Base-by-base conservation (phyloP, 495 filamentous ascomycete genomes). In the Penicillium malachiteum region DNA sequence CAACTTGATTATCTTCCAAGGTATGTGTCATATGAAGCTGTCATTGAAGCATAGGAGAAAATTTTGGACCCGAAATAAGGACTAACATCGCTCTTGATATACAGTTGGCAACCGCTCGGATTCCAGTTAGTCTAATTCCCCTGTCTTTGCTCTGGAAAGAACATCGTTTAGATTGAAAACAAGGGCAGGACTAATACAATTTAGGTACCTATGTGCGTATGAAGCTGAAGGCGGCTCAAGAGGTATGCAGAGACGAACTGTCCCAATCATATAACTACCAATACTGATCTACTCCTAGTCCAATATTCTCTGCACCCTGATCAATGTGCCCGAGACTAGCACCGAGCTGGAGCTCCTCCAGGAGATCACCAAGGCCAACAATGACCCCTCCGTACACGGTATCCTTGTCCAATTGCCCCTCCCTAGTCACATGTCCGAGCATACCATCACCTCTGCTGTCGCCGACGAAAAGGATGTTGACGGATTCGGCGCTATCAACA, bases 181-280 rank as follows among this genome's bases (percentile, higher is more conserved):
- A 4, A 26, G 21, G 21, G 21, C 2, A 26, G 21, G 21, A 8
- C 43, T 46, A 46, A 46, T 13, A 14, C 13, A 3, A 44, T 11
- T 26, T 64, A 94, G 89, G 87, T 68, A 97, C 94, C 38, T 98
- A 98, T 89, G 92, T 98, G 71, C 91, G 91, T 75, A 98, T 98
- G 94, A 98, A 98, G 76, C 72, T 97, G 64, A 97, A 96, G 80
- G 94, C 94, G 52, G 94, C 94, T 31, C 81, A 92, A 70, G 93
- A 98, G 82, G 90, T 93, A 77, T 48, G 66, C 62, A 45, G 21
- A 26, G 21, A 26, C 21, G 21, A 4, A 4, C 21, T 51, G 34
- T 42, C 40, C 35, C 41, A 47, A 51, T 50, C 5, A 11, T 13
- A 7, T 11, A 26, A 14, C 9, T 50, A 17, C 9, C 13, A 21